phyloP scores from a whole-genome alignment of 2,329 filamentous ascomycete genomes.

The Parastagonospora avenae region DNA sequence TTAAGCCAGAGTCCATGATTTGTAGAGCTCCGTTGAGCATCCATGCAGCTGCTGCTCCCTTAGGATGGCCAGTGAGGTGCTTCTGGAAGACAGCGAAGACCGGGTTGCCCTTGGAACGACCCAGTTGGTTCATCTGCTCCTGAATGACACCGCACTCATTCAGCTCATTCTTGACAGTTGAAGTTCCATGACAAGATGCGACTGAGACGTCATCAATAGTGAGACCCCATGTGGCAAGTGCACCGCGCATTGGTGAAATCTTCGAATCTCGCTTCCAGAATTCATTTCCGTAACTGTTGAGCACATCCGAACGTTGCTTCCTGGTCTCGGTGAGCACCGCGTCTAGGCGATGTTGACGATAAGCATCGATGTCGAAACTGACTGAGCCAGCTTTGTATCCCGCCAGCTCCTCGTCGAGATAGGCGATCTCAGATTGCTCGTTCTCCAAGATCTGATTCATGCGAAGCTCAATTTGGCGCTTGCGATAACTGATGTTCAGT shows the following conservation, averaged over 20 bases:
- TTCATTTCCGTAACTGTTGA: slow-evolving; percentile 92
- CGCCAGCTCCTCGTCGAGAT: slow-evolving; percentile 86
- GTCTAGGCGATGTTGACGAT: slow-evolving; percentile 78
- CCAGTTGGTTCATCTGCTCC: slow-evolving; percentile 92
- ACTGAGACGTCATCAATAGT: slow-evolving; percentile 95
- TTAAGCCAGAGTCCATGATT: slow-evolving; percentile 89
- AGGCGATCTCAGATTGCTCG: slow-evolving; percentile 94
- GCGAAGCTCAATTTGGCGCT: slow-evolving; percentile 90
- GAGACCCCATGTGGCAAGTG: slow-evolving; percentile 95
- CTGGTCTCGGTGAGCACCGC: slow-evolving; percentile 88
- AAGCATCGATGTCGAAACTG: slow-evolving; percentile 79
- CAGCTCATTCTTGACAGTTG: slow-evolving; percentile 98
- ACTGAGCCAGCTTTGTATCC: slow-evolving; percentile 78
- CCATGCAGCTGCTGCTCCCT: slow-evolving; percentile 98
- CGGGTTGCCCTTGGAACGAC: slow-evolving; percentile 94
- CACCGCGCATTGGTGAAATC: slow-evolving; percentile 94
- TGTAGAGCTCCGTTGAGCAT: slow-evolving; percentile 99
- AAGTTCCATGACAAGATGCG: slow-evolving; percentile 98
- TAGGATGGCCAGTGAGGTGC: slow-evolving; percentile 96
- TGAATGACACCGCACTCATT: slow-evolving; percentile 99
- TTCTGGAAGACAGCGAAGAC: slow-evolving; percentile 98
- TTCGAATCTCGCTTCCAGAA: slow-evolving; percentile 97
- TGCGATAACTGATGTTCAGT: slow-evolving; percentile 96
- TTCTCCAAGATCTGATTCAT: slow-evolving; percentile 93
- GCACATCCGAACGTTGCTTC: slow-evolving; percentile 90